Conservation (phyloP, 1,284 basidiomycete genomes). For the Puccinia horiana region DNA sequence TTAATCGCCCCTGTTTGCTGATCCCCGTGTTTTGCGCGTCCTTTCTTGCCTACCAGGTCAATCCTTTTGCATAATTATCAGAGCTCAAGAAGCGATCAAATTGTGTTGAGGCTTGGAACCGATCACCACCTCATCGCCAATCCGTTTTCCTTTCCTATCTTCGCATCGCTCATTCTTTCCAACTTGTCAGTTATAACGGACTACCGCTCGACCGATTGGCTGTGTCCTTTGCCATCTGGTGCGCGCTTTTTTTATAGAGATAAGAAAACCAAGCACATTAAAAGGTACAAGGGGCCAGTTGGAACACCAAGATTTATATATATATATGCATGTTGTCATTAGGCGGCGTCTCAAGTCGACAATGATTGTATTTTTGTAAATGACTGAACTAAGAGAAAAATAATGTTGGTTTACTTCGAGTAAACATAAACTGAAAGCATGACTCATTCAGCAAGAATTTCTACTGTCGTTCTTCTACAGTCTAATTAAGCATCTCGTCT, state of each 20-base stretch:
- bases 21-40: too few species aligned
- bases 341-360: neutral
- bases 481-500: neutral
- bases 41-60: slow-evolving; percentile 19
- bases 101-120: neutral
- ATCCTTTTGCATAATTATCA: slow-evolving; percentile 23
- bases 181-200: neutral
- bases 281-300: neutral
- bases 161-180: neutral
- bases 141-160: neutral
- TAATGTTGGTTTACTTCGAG: slow-evolving; percentile 33
- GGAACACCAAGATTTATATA: neutral
- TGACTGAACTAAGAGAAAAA: slow-evolving; percentile 51
- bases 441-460: neutral
- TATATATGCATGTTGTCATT: slow-evolving; percentile 1
- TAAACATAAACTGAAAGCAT: neutral
- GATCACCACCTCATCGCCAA: neutral
- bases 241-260: neutral
- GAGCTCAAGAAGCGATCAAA: neutral
- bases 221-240: neutral
- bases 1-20: too few species aligned
- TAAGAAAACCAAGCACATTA: slow-evolving; percentile 1
- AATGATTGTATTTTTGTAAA: slow-evolving; percentile 24
- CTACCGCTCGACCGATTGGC: neutral
- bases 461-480: neutral